Evolutionary conservation across 2,329 filamentous ascomycete species (phyloP), one percentile per base, ranked within the genome.

Genomic region (Sordariomycetes sp.): DNA sequence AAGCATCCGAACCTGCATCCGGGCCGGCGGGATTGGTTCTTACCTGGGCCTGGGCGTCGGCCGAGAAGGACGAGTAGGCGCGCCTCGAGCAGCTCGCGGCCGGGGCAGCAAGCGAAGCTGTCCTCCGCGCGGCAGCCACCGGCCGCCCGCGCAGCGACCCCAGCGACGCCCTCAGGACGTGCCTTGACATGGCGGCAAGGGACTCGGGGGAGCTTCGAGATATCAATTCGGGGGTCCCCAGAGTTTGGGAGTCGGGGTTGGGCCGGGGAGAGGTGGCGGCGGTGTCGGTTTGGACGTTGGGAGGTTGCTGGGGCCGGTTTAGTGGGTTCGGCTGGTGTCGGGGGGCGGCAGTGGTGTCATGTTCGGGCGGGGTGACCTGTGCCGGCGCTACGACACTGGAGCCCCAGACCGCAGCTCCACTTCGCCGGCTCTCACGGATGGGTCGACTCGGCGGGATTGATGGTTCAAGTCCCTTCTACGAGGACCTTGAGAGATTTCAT

Each of bases 1-100:
- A 11, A 25, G 20, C 3, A 48, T 22, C 2, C 12, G 37, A n/a
- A 22, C 10, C 11, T 12, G 20, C n/a, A 4, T 11, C 22, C 20
- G 3, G 2, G 12, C 14, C n/a, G 3, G 37, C 32, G 4, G 37
- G 11, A 55, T n/a, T 20, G 24, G 55, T 20, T 65, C 74, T 50
- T 66, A 86, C 82, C 74, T 79, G 76, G 65, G 86, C 83, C 69
- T 86, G 83, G 62, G 78, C 74, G 59, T 86, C 83, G 58, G 74
- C 68, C 40, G 71, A 69, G 58, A 74, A 66, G 54, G 80, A 78
- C 50, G 79, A 80, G 59, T 77, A 71, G 40, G 67, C 65, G 65
- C 73, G 72, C 62, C 66, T 70, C 46, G 46, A 50, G 12, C 46
- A 50, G 20, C 46, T 50, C 46, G 46, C 46, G 12, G 20, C 46